phyloP scores from a whole-genome alignment of 345 rosid genomes.

The Barbarea vulgaris region DNA sequence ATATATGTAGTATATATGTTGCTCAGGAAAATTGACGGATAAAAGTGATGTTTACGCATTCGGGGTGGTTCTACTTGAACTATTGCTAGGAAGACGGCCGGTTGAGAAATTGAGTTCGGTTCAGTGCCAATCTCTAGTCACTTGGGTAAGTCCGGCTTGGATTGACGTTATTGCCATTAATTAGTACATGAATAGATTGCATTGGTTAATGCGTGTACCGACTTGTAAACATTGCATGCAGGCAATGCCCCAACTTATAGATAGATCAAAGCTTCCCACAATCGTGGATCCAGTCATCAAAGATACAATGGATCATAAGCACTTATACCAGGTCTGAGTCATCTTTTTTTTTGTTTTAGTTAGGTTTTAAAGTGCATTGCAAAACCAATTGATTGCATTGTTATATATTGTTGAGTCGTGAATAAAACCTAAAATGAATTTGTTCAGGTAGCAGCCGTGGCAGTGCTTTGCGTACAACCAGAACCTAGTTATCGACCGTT shows the following conservation, averaged over 20 bases:
- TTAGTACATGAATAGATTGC: background rate
- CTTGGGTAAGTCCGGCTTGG: slow-evolving; percentile 65
- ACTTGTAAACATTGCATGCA: slow-evolving; percentile 47
- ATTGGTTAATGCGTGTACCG: background rate
- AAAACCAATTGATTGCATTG: background rate
- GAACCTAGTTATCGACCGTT: slow-evolving; percentile 91
- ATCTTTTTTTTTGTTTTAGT: background rate
- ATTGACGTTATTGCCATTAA: background rate
- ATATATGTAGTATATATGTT: background rate
- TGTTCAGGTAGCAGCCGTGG: slow-evolving; percentile 90
- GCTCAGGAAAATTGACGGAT: slow-evolving; percentile 76
- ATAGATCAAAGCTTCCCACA: slow-evolving; percentile 79
- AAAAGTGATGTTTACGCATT: slow-evolving; percentile 96
- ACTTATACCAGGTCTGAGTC: slow-evolving; percentile 80
- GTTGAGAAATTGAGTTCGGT: slow-evolving; percentile 83
- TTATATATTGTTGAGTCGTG: background rate
- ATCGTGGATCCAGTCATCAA: slow-evolving; percentile 81
- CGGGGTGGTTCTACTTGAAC: slow-evolving; percentile 94
- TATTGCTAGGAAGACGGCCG: slow-evolving; percentile 79
- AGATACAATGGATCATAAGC: slow-evolving; percentile 76
- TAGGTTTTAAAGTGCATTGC: background rate
- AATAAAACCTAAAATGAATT: background rate
- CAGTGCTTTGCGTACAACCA: slow-evolving; percentile 88
- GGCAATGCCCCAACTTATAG: slow-evolving; percentile 99
- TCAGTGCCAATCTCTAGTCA: slow-evolving; percentile 89